Evolutionary conservation across 495 filamentous ascomycete species (phyloP), one percentile per base, ranked within the genome.

Genomic region (Talaromyces liani): DNA sequence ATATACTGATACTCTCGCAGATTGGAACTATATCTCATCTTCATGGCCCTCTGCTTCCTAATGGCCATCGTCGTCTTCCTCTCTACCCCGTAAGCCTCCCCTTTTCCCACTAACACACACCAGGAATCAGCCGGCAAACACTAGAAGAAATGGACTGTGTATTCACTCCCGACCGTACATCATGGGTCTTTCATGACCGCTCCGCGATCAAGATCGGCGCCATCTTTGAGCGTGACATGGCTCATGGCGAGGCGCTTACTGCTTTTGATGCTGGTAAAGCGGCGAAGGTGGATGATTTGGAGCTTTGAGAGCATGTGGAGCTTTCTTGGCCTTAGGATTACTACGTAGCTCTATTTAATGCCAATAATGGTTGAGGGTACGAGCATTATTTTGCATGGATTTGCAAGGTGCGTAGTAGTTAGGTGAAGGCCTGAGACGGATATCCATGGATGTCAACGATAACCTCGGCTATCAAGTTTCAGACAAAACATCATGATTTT

Each of bases 201-300:
- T n/a, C 64, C 24, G 69, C 72, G 7, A 68, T 62, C 8, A 70
- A 71, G 41, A 66, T 74, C 14, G 72, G 72, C 4, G 71, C 71
- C 12, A 65, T 74, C 6, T 71, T 74, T 49, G 67, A 74, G 33
- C 68, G 71, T n/a, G 72, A 74, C 27, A 65, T 73, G 58, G 64
- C 65, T 16, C 71, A 67, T 58, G 72, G 72, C 1, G 71, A 74
- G 51, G 72, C 72, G n/a, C 65, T 74, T 36, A 74, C 72, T 10
- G 67, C 65, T 1, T 74, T 74, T 57, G 66, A 71, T 61, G 45
- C 57, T 59, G 57, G 27, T 20, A 59, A 59, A 59, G 57, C 29
- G 45, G 45, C 45, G 45, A 49, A 49, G 18, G 18, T 49, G 45
- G n/a, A 49, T 18, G 45, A 49, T 49, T 49, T 49, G 45, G 45